Conservation (phyloP, 768 basidiomycete genomes). For the Panus rudis region DNA sequence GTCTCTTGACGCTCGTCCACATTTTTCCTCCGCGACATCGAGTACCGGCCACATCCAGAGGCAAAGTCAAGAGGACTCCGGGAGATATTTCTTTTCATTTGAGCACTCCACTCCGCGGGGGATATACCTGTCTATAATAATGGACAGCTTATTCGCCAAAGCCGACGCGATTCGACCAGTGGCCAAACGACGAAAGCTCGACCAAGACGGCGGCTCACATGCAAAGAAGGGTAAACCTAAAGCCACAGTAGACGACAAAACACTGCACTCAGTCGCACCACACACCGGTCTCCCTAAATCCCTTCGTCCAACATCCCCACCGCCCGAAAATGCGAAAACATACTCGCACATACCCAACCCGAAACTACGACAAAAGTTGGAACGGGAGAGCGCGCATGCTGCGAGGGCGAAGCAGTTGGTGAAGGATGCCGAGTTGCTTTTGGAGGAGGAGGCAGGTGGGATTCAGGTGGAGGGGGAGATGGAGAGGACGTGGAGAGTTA, state of each 20-base stretch:
- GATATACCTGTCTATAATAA: slow-evolving; percentile 22
- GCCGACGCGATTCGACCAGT: slow-evolving; percentile 51
- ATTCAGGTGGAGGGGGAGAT: slow-evolving; percentile 73
- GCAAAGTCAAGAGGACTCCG: too few relatives aligned
- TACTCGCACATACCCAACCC: slow-evolving; percentile 64
- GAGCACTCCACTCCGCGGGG: too few relatives aligned
- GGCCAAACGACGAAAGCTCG: slow-evolving; percentile 25
- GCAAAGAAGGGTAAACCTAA: slow-evolving; percentile 9
- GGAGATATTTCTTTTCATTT: too few relatives aligned
- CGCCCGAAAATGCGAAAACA: slow-evolving; percentile 39
- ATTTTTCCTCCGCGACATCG: too few relatives aligned
- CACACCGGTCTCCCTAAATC: slow-evolving; percentile 64
- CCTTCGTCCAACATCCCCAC: slow-evolving; percentile 43
- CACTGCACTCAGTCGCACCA: slow-evolving; percentile 17
- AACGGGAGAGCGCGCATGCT: slow-evolving; percentile 52
- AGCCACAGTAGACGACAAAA: slow-evolving; percentile 12
- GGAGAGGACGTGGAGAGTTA: slow-evolving; percentile 86
- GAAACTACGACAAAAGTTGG: slow-evolving; percentile 67
- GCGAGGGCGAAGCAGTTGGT: slow-evolving; percentile 54
- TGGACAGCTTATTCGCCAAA: slow-evolving; percentile 72
- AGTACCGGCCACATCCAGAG: too few relatives aligned
- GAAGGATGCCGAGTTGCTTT: slow-evolving; percentile 67
- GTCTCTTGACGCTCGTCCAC: too few relatives aligned
- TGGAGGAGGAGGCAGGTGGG: slow-evolving; percentile 60
- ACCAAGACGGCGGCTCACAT: slow-evolving; percentile 12